Base-by-base conservation (phyloP, 768 basidiomycete species). In the Mycena vulgaris region DNA sequence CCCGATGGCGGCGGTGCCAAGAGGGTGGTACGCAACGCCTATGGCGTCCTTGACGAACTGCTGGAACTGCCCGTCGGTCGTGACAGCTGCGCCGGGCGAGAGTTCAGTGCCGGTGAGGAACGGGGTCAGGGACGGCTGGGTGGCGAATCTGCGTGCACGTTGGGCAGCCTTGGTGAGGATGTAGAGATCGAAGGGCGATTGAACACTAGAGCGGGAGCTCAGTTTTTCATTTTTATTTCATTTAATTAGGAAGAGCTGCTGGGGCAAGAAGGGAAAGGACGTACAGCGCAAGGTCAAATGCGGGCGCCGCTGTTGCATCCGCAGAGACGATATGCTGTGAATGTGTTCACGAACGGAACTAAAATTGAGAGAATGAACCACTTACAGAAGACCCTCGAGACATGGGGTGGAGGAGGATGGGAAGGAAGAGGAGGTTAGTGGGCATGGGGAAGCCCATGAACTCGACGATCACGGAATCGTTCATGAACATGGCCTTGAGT, bases 311-410 rank as follows among this genome's bases (percentile, higher is more conserved):
- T 5, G 33, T 63, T 37, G 37, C 61, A 40, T 51, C n/a, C 3
- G 48, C 35, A 40, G 61, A 63, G 35, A 63, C 61, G 35, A 63
- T 63, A 49, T 63, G 61, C 61, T 63, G 49, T 52, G 19, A 33
- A 19, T n/a, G 17, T 23, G 52, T 59, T 25, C 27, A 51, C 35
- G 52, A 35, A 6, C 51, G 16, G 19, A 39, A 63, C 28, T 28
- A 48, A 47, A 51, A 48, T 33, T 17, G 16, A 58, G 3, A 58
- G 39, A 48, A 17, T 47, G 27, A 8, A 48, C 30, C 16, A 39
- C 35, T 25, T 23, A 63, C 61, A 39, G 61, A 51, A 17, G 61
- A 51, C 23, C 61, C 61, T 21, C 61, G 61, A 28, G 61, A 63
- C 61, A 63, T 51, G 19, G 61, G 61, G 37, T 63, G 61, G 35